Evolutionary conservation across 2,329 filamentous ascomycete genomes (phyloP).

Genomic region (Hypoxylon rubiginosum): DNA sequence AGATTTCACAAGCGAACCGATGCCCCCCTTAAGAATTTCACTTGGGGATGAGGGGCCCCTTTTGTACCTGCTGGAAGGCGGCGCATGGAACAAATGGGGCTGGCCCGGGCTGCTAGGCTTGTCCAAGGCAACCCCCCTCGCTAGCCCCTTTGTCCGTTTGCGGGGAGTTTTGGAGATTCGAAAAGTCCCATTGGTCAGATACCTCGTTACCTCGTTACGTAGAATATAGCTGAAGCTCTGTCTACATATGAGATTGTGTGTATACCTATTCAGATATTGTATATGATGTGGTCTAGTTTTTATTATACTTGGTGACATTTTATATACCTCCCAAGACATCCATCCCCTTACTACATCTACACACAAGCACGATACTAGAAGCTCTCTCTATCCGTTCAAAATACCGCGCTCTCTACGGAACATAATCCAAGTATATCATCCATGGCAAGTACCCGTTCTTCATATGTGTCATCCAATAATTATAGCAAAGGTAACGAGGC

Average conservation of each 20-base stretch:
- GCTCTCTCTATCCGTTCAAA: not conserved
- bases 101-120: not conserved
- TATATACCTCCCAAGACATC: too few species aligned
- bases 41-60: slow-evolving; percentile 52
- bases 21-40: slow-evolving; percentile 37
- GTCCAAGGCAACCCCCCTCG: slow-evolving; percentile 31
- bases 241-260: slow-evolving; percentile 22
- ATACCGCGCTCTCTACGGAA: too few species aligned
- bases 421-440: too few species aligned
- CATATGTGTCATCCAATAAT: not conserved
- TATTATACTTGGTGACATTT: too few species aligned
- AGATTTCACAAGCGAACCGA: slow-evolving; percentile 38
- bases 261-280: not conserved
- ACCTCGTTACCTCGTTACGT: not conserved
- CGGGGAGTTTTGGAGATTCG: slow-evolving; percentile 42
- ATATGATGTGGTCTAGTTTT: too few species aligned
- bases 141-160: slow-evolving; percentile 47
- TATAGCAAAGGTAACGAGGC: not conserved
- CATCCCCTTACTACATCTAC: too few species aligned
- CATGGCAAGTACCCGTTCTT: not conserved
- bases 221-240: slow-evolving; percentile 32
- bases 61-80: slow-evolving; percentile 53
- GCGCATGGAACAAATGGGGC: slow-evolving; percentile 17
- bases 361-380: too few species aligned
- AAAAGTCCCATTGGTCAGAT: slow-evolving; percentile 19